Evolutionary conservation across 768 basidiomycete genomes (phyloP), one percentile per base, ranked within the genome.

Genomic region (Pholiota microspora): DNA sequence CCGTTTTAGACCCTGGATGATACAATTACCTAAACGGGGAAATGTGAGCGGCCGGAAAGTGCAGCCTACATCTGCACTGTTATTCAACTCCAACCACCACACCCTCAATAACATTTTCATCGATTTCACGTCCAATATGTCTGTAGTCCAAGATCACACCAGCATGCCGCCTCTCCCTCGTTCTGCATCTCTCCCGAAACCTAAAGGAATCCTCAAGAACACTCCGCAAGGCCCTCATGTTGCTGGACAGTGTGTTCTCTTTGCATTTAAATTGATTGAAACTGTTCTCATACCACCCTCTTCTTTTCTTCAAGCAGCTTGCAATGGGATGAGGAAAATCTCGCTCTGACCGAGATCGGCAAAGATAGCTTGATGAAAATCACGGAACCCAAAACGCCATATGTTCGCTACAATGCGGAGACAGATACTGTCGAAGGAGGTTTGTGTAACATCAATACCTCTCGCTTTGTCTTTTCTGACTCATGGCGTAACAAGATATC

Each of bases 361-460:
- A 96, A 96, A 71, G 94, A 96, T 65, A 94, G 92, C 59, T 75
- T 94, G 66, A 98, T 97, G 94, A 98, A 97, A 83, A 98, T 98
- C 65, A 94, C 92, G 2, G 94, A 98, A 65, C 94, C 94, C 50
- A 98, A 98, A 81, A 98, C 94, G 8, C 94, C 94, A 1, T 98
- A 90, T 71, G 94, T 98, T 51, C 79, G 92, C 61, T 95, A 94
- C 70, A 89, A 94, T 63, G 81, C 91, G 2, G 86, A 89, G 67
- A 86, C 87, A n/a, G 92, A 94, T 68, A 80, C 81, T 51, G 73
- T 93, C 38, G 92, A 94, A 70, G 85, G 89, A 58, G 92, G 94
- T 93, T 69, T 71, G 16, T 45, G 45, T 35, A 36, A 23, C 4
- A 8, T 13, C 40, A 23, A 13, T 32, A 1, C 4, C 32, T 10